phyloP scores from a whole-genome alignment of 495 filamentous ascomycete genomes.

The Xylona heveae region DNA sequence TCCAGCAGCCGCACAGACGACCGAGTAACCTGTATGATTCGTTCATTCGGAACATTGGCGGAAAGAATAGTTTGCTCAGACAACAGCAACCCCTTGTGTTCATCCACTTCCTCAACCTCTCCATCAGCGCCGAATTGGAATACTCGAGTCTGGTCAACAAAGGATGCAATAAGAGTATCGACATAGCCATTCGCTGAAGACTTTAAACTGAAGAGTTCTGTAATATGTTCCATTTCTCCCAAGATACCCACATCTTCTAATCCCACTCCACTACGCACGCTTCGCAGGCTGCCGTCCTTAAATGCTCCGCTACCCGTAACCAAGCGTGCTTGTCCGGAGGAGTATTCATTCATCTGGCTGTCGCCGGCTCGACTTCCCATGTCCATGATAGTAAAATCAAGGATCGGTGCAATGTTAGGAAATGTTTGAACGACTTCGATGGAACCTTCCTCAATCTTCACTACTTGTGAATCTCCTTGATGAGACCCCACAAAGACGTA shows the following conservation, averaged over 20 bases:
- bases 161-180: conserved; percentile 61
- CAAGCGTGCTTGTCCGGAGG: conserved; percentile 83
- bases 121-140: conserved; percentile 57
- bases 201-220: conserved; percentile 43
- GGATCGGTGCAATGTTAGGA: conserved; percentile 68
- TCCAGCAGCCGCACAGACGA: conserved; percentile 40
- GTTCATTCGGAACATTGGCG: conserved; percentile 33
- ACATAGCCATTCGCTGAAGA: conserved; percentile 24
- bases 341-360: conserved; percentile 66
- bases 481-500: conserved; percentile 78
- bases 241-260: conserved; percentile 74
- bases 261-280: conserved; percentile 81
- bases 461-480: conserved; percentile 74
- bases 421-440: conserved; percentile 56
- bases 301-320: conserved; percentile 81
- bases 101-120: conserved; percentile 67
- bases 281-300: conserved; percentile 67
- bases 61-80: conserved; percentile 54
- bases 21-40: conserved; percentile 61
- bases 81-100: conserved; percentile 46
- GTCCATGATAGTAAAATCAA: conserved; percentile 91
- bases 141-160: conserved; percentile 63
- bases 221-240: conserved; percentile 55
- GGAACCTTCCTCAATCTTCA: conserved; percentile 32
- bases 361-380: conserved; percentile 67